Percentiles rank a stretch among this genome's conserved stretches.
phyloP scores from a whole-genome alignment of 108 stramenopile species.

The Skeletonema costatum region DNA sequence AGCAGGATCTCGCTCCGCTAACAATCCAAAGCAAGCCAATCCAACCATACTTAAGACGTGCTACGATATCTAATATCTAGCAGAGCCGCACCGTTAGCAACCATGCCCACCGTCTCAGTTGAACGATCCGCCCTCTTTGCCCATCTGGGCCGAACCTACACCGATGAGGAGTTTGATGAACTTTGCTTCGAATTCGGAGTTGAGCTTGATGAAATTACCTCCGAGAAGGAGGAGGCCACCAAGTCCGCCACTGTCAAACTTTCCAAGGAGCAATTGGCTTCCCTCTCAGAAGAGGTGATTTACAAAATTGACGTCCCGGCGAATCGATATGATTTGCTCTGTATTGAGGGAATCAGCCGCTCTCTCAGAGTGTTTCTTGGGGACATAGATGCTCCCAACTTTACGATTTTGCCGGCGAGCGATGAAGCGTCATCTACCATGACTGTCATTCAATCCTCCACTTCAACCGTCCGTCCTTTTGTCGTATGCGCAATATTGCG shows the following conservation, averaged over 20 bases:
- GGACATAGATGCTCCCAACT: conserved; percentile 80
- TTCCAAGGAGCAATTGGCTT: conserved; percentile 56
- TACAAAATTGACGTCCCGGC: conserved; percentile 99
- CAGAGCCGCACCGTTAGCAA: conserved; percentile 10
- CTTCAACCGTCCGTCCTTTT: conserved; percentile 93
- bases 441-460: conserved; percentile 84
- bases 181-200: conserved; percentile 99
- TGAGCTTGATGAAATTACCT: conserved; percentile 98
- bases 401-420: conserved; percentile 37
- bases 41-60: too few relatives aligned
- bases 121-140: conserved; percentile 89
- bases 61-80: background rate
- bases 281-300: conserved; percentile 67
- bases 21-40: too few relatives aligned
- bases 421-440: conserved; percentile 43
- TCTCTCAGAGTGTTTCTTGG: conserved; percentile 94
- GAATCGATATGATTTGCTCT: conserved; percentile 98
- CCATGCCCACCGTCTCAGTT: conserved; percentile 95
- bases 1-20: too few relatives aligned
- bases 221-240: conserved; percentile 88
- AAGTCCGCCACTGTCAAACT: conserved; percentile 72
- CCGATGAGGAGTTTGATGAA: conserved; percentile 98
- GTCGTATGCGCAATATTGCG: conserved; percentile 97
- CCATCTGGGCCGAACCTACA: conserved; percentile 92
- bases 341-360: conserved; percentile 95